phyloP scores from a whole-genome alignment of 345 rosid species.

The Physaria fendleri region DNA sequence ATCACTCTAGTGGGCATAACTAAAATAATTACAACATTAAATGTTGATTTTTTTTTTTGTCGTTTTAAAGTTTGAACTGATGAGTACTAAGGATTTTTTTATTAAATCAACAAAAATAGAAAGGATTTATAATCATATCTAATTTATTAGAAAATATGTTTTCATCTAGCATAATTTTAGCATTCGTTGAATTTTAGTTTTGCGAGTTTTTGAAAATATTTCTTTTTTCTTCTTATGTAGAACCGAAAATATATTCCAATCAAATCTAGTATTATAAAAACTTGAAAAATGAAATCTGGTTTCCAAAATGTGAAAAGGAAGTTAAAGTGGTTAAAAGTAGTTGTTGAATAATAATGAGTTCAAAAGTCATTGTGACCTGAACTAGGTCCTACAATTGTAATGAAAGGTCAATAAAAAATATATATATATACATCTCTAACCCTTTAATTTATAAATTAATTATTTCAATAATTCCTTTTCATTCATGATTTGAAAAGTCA shows the following conservation, averaged over 20 bases:
- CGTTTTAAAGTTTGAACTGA: too few species aligned
- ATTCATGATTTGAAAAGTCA: conserved; percentile 19
- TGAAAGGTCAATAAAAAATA: conserved; percentile 33
- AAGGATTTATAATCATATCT: neutral
- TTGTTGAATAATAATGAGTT: conserved; percentile 33
- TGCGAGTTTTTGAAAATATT: too few species aligned
- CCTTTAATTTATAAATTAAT: neutral
- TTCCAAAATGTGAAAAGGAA: conserved; percentile 28
- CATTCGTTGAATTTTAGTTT: too few species aligned
- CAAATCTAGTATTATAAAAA: too few species aligned
- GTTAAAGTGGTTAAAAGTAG: conserved; percentile 33
- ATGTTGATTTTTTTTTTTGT: neutral
- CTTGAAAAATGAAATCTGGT: neutral
- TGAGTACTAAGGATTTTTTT: neutral
- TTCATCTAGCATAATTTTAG: too few species aligned
- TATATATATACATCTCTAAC: conserved; percentile 17
- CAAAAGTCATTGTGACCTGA: conserved; percentile 28
- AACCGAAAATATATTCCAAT: too few species aligned
- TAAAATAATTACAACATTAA: neutral
- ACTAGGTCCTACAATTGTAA: conserved; percentile 25
- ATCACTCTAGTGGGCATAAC: neutral
- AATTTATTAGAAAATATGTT: too few species aligned
- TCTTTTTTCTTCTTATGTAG: too few species aligned
- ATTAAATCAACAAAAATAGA: too few species aligned
- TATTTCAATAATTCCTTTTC: conserved; percentile 18